Percentiles rank a stretch among this genome's conserved stretches.
Conservation (phyloP, 768 basidiomycete genomes). For the Trametes cingulata region DNA sequence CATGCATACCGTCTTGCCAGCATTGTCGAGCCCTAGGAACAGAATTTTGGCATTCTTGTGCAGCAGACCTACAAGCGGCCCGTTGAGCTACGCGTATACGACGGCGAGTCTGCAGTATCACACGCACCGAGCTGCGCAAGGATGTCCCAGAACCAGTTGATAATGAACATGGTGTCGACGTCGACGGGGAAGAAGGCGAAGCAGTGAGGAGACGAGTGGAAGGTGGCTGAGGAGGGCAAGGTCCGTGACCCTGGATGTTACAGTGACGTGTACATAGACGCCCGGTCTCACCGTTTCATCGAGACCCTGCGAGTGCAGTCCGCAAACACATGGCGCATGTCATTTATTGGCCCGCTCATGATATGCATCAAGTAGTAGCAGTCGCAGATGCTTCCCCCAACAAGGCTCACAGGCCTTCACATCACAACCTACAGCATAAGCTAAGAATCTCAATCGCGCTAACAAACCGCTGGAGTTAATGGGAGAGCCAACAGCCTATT, state of each 20-base stretch:
- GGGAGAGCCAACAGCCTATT: no score
- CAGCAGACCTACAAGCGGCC: constrained; percentile 60
- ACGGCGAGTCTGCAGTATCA: not conserved
- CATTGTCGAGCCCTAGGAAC: constrained; percentile 98
- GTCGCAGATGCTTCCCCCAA: no score
- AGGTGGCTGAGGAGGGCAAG: constrained; percentile 12
- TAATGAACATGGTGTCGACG: constrained; percentile 68
- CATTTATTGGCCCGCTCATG: not conserved
- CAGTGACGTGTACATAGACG: constrained; percentile 21
- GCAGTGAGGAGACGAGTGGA: constrained; percentile 9
- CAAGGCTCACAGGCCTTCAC: no score
- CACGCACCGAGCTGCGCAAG: constrained; percentile 87
- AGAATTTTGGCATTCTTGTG: constrained; percentile 99
- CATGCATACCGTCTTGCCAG: constrained; percentile 86
- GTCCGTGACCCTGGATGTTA: constrained; percentile 5
- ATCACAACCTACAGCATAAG: no score
- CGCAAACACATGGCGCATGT: not conserved
- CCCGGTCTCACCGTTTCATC: constrained; percentile 7
- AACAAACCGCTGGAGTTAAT: no score
- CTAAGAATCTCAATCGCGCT: no score
- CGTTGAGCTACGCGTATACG: not conserved
- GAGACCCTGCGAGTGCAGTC: not conserved
- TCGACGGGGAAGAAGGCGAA: constrained; percentile 7
- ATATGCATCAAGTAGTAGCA: not conserved
- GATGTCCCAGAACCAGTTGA: constrained; percentile 97